These are phyloP conservation scores for Nidularia pulvinata DNA, from an alignment of 768 basidiomycete species.

Conservation along the genomic window DNA sequence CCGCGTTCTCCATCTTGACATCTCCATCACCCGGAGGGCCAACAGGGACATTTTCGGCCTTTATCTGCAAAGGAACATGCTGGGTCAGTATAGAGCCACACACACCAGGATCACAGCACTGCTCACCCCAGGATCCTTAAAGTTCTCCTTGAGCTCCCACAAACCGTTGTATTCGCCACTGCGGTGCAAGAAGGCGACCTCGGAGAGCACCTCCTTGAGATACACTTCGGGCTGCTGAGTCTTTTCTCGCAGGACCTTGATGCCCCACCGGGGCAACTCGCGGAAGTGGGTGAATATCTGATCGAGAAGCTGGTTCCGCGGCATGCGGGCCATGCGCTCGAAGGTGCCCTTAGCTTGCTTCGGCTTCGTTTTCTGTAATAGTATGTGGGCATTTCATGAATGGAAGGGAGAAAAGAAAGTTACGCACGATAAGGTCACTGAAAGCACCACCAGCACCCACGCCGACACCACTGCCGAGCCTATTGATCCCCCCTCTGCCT, in stretches of 20 bases:
- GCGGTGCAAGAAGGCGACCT: conserved; percentile 76
- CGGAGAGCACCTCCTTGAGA: conserved; percentile 79
- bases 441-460: conserved; percentile 59
- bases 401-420: conserved; percentile 5
- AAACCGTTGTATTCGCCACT: conserved; percentile 80
- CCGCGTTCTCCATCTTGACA: conserved; percentile 51
- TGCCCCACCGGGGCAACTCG: conserved; percentile 80
- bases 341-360: conserved; percentile 71
- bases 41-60: conserved; percentile 43
- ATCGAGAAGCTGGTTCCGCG: conserved; percentile 86
- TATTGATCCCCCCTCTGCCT: conserved; percentile 74
- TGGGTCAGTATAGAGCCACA: conserved; percentile 4
- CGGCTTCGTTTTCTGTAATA: conserved; percentile 58
- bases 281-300: conserved; percentile 78
- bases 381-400: conserved; percentile 4
- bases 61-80: conserved; percentile 25
- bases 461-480: conserved; percentile 75
- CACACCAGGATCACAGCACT: conserved; percentile 12
- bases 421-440: conserved; percentile 63
- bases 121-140: conserved; percentile 58
- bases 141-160: conserved; percentile 80
- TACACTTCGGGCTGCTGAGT: conserved; percentile 88
- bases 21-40: conserved; percentile 27
- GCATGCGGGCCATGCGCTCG: conserved; percentile 92
- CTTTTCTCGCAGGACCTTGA: conserved; percentile 73